Conservation (phyloP, 257 asterid species). For the Gentiana dahurica region DNA sequence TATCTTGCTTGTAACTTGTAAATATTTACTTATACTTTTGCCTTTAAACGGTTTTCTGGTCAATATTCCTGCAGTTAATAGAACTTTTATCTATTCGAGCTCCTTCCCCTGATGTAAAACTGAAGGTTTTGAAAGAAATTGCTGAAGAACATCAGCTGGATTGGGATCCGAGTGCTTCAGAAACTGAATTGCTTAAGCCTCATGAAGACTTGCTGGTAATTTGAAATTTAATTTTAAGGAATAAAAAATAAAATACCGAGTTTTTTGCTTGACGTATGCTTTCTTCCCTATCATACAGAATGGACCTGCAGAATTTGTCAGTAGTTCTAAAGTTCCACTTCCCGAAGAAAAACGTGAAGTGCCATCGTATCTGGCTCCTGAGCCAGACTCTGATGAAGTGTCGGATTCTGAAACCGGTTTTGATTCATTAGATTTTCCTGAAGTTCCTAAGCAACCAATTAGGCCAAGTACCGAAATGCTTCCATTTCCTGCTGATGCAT, state of each 20-base stretch:
- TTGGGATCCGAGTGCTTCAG: conserved; percentile 85
- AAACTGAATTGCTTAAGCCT: conserved; percentile 59
- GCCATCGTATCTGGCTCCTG: conserved; percentile 24
- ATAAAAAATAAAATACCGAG: neutral
- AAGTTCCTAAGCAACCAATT: conserved; percentile 64
- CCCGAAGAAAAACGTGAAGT: conserved; percentile 49
- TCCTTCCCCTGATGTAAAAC: conserved; percentile 79
- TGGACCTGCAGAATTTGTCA: conserved; percentile 60
- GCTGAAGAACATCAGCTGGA: conserved; percentile 89
- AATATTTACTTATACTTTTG: neutral
- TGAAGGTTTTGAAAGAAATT: conserved; percentile 81
- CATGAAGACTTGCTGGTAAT: conserved; percentile 87
- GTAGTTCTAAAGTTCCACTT: conserved; percentile 57
- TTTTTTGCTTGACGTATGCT: conserved; percentile 5
- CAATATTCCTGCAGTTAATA: conserved; percentile 56
- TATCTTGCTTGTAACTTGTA: neutral
- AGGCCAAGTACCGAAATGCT: conserved; percentile 56
- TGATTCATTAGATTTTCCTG: conserved; percentile 64
- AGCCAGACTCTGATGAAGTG: conserved; percentile 25
- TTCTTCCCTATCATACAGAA: conserved; percentile 32
- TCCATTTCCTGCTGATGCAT: conserved; percentile 76
- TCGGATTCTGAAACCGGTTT: conserved; percentile 51
- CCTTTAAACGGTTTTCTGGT: conserved; percentile 21
- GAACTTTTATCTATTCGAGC: conserved; percentile 87
- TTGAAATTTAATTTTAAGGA: neutral